Base-by-base conservation (phyloP, 768 basidiomycete genomes). In the Auriscalpium microsporum region DNA sequence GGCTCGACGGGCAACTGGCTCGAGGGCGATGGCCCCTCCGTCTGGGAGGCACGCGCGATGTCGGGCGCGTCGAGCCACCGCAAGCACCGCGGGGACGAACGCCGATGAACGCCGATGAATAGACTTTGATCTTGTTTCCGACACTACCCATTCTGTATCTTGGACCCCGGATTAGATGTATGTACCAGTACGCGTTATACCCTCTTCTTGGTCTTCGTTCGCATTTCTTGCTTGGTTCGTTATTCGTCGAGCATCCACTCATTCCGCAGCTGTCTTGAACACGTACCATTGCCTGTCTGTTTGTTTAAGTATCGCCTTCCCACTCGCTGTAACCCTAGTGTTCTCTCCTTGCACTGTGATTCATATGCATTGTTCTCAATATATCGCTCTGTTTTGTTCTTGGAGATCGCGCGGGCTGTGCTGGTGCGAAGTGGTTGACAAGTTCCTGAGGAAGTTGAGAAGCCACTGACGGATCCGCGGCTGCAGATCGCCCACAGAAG, bases 1-100 rank as follows among this genome's bases (percentile, higher is more conserved):
- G 69, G 82, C 0, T 56, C 67, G 44, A 79, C 82, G 0, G 84
- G 84, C 11, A 75, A 78, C 36, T 93, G 90, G 90, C 45, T 75
- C 14, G 78, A 79, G 13, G 83, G 79, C 33, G 86, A 92, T 65
- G 83, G 83, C 11, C 81, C 78, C 45, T 64, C 66, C 17, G 53
- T 65, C 19, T 90, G 88, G 87, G 84, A 88, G 61, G 76, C 78
- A 50, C 80, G 78, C 64, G 75, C 72, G 13, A 66, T 68, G 1
- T 60, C 71, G 2, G 76, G 77, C 14, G 65, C 66, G 11, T 64
- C 75, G 40, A 67, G 63, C 50, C 59, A 66, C 45, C 69, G 68
- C 56, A 76, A 70, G 54, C 65, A 67, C 44, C 66, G 72, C 23
- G 64, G 62, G 45, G 73, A 72, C 46, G 73, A 75, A 51, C 73